Percentiles rank a stretch among this genome's conserved stretches.
Conservation (phyloP, 2,329 filamentous ascomycete species). For the Nannizziopsis arthrosporioides region DNA sequence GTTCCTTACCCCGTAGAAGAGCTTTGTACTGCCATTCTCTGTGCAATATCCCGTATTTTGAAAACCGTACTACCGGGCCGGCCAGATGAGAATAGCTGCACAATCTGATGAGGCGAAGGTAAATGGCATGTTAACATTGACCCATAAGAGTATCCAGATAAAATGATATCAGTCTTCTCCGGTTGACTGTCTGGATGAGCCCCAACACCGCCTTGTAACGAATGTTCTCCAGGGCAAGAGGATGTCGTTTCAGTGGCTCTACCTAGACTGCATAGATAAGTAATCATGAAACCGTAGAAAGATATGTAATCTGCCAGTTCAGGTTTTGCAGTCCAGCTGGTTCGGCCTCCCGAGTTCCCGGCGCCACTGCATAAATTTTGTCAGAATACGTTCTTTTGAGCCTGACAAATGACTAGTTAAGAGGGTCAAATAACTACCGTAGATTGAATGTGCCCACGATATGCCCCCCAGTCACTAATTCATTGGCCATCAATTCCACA, state of each 20-base stretch:
- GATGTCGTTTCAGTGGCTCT: not conserved
- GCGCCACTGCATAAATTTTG: slow-evolving; percentile 52
- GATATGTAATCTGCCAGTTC: slow-evolving; percentile 76
- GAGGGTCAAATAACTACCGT: slow-evolving; percentile 42
- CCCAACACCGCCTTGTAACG: not conserved
- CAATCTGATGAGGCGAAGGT: slow-evolving; percentile 46
- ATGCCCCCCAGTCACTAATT: slow-evolving; percentile 58
- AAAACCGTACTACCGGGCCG: not conserved
- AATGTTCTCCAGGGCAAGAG: not conserved
- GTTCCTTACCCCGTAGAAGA: not conserved
- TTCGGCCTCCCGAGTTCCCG: slow-evolving; percentile 58
- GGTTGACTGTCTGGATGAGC: slow-evolving; percentile 24
- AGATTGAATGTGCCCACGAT: slow-evolving; percentile 88
- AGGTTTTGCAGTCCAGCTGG: slow-evolving; percentile 74
- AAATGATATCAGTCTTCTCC: slow-evolving; percentile 36
- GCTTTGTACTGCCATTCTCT: not conserved
- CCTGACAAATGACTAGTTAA: not conserved
- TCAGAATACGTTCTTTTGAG: slow-evolving; percentile 10
- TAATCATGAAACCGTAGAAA: slow-evolving; percentile 64
- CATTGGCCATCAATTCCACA: slow-evolving; percentile 52
- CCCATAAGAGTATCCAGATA: slow-evolving; percentile 85
- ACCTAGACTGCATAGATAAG: slow-evolving; percentile 44
- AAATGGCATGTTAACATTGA: slow-evolving; percentile 67
- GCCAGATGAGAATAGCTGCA: not conserved
- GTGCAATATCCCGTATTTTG: not conserved